These are phyloP conservation scores for Penicillium sumatraense DNA, from an alignment of 2,329 filamentous ascomycete genomes.

Conservation along the genomic window DNA sequence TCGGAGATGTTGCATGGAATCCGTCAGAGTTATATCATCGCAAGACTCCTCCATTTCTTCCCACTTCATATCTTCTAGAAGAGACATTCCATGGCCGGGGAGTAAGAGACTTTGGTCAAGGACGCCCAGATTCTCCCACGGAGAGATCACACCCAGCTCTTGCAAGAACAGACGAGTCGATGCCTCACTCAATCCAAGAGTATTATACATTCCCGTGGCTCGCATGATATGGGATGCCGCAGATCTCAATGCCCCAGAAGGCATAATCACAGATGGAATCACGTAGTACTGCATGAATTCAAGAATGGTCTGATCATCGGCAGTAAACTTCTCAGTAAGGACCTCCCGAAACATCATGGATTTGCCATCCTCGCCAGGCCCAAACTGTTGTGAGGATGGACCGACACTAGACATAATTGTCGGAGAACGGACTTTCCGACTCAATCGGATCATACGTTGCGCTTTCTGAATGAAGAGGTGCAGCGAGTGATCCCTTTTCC, in stretches of 20 bases:
- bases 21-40: slow-evolving; percentile 44
- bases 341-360: slow-evolving; percentile 36
- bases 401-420: slow-evolving; percentile 49
- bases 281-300: slow-evolving; percentile 60
- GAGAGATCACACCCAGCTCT: slow-evolving; percentile 64
- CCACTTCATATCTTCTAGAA: slow-evolving; percentile 34
- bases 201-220: slow-evolving; percentile 60
- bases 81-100: slow-evolving; percentile 48
- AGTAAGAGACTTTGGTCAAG: slow-evolving; percentile 59
- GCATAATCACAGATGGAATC: slow-evolving; percentile 46
- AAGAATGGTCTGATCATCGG: slow-evolving; percentile 58
- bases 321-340: slow-evolving; percentile 49
- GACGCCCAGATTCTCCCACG: slow-evolving; percentile 60
- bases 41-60: slow-evolving; percentile 35
- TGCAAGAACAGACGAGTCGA: slow-evolving; percentile 60
- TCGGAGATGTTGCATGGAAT: slow-evolving; percentile 61
- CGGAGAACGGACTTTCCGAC: slow-evolving; percentile 47
- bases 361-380: slow-evolving; percentile 32
- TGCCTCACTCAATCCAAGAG: slow-evolving; percentile 39
- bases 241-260: slow-evolving; percentile 49
- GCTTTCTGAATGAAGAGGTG: slow-evolving; percentile 51
- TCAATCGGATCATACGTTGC: slow-evolving; percentile 45
- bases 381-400: slow-evolving; percentile 40
- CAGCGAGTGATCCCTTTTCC: slow-evolving; percentile 43
- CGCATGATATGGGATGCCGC: slow-evolving; percentile 61